Evolutionary conservation across 345 rosid genomes (phyloP).

Genomic region (Euclidium syriacum): DNA sequence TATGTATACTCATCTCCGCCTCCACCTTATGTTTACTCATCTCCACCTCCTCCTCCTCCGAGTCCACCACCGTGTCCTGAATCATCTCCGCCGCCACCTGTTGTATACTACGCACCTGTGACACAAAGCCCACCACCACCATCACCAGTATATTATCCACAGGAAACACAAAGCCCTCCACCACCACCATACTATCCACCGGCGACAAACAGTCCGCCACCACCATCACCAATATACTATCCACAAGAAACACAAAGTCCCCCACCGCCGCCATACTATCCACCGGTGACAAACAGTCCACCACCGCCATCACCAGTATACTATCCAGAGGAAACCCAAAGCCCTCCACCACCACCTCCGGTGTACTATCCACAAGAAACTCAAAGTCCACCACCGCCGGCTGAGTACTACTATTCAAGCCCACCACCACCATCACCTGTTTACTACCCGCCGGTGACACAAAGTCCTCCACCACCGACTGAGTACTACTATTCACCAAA

Average conservation of each 20-base stretch:
- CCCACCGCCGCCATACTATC: slow-evolving; percentile 29
- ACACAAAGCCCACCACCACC: slow-evolving; percentile 37
- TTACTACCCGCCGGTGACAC: neutral
- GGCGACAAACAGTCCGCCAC: neutral
- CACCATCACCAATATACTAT: slow-evolving; percentile 17
- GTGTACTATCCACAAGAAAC: slow-evolving; percentile 20
- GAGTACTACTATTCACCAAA: slow-evolving; percentile 26
- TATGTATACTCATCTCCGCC: slow-evolving; percentile 17
- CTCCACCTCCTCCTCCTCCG: slow-evolving; percentile 41
- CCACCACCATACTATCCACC: slow-evolving; percentile 20
- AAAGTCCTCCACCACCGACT: slow-evolving; percentile 3
- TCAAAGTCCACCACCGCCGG: slow-evolving; percentile 24
- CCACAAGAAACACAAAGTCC: slow-evolving; percentile 2
- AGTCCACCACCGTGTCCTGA: slow-evolving; percentile 36
- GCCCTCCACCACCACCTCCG: slow-evolving; percentile 30
- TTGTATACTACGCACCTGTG: slow-evolving; percentile 23
- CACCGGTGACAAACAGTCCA: slow-evolving; percentile 3
- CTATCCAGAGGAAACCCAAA: slow-evolving; percentile 7
- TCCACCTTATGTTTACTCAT: slow-evolving; percentile 23
- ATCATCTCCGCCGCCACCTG: slow-evolving; percentile 43
- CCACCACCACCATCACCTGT: slow-evolving; percentile 27
- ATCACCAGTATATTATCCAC: slow-evolving; percentile 22
- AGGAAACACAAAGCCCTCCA: slow-evolving; percentile 21
- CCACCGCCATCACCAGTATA: slow-evolving; percentile 27
- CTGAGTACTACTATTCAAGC: slow-evolving; percentile 24